phyloP scores from a whole-genome alignment of 228 moss, liverwort and hornwort genomes.

The Sphagnum magellanicum region DNA sequence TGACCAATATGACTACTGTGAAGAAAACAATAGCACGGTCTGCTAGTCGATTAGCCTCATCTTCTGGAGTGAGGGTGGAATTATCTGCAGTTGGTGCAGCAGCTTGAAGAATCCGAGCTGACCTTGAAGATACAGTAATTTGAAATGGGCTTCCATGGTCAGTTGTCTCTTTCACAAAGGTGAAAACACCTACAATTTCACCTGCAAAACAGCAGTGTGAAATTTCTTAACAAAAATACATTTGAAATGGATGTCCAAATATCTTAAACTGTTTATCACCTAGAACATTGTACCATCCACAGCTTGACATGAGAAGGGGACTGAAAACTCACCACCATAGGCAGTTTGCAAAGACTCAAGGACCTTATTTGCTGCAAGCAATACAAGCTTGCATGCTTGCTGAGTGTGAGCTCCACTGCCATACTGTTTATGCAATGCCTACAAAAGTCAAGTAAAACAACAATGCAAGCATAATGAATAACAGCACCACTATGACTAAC shows the following conservation, averaged over 20 bases:
- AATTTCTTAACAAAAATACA: neutral
- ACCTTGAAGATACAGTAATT: constrained; percentile 21
- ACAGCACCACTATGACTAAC: too few species aligned
- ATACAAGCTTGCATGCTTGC: constrained; percentile 46
- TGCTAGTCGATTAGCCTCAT: constrained; percentile 24
- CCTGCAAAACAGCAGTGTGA: neutral
- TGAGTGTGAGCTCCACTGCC: constrained; percentile 34
- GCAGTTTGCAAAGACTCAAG: constrained; percentile 31
- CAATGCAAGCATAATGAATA: too few species aligned
- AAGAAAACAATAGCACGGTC: constrained; percentile 49
- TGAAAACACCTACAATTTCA: constrained; percentile 32
- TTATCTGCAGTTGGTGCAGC: constrained; percentile 16
- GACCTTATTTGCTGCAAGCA: constrained; percentile 30
- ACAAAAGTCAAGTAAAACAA: neutral
- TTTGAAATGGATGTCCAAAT: neutral
- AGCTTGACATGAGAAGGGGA: neutral
- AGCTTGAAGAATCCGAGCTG: constrained; percentile 30
- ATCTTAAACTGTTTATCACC: too few species aligned
- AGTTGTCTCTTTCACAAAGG: constrained; percentile 23
- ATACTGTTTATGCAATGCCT: constrained; percentile 39
- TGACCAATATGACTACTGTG: constrained; percentile 43
- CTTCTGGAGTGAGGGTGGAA: constrained; percentile 24
- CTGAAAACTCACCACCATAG: constrained; percentile 26
- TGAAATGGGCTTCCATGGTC: constrained; percentile 19
- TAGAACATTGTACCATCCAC: too few species aligned